Evolutionary conservation across 305 asterid genomes (phyloP), one percentile per base, ranked within the genome.

Genomic region (Fraxinus angustifolia): DNA sequence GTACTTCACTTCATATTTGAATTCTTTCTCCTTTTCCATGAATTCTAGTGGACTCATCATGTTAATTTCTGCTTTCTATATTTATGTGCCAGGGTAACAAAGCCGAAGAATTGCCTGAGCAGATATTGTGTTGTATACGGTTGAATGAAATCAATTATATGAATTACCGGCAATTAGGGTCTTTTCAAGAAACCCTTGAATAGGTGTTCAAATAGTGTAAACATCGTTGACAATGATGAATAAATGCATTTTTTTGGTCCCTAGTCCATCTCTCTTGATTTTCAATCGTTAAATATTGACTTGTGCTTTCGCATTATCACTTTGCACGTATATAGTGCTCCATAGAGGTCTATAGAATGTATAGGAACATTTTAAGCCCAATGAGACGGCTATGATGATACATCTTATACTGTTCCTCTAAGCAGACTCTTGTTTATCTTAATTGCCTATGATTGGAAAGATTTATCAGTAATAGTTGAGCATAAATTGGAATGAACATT

Each of bases 21-120:
- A 34, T 5, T 42, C 40, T 80, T 71, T 62, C 21, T 19, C 30
- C 33, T 62, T 58, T 11, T 23, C 78, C 78, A 65, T 8, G 73
- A 56, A 23, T 65, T 65, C 34, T 28, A 11, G 36, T n/a, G 56
- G 23, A 31, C 34, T 68, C 16, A 14, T 50, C 42, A 36, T 36
- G 78, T 48, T 78, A 82, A 82, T 30, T 45, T 48, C 7, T 67
- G 53, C 78, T 76, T 80, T 56, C 60, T 60, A 40, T 73, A 76
- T 79, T 76, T 79, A 28, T 73, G 28, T 60, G 68, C 45, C 97
- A 96, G 99, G 99, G 95, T 58, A 96, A 94, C 89, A 94, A 91
- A 87, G 83, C 91, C 10, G 98, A 96, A 86, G 99, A 96, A 93
- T 80, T 96, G 89, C 99, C 99, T 6, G 98, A 96, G 90, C 91